A percentile compares a stretch with the other conserved stretches of the same genome.
Conservation (phyloP, 192 early-diverging fungal genomes). For the Borealophlyctis nickersoniae region DNA sequence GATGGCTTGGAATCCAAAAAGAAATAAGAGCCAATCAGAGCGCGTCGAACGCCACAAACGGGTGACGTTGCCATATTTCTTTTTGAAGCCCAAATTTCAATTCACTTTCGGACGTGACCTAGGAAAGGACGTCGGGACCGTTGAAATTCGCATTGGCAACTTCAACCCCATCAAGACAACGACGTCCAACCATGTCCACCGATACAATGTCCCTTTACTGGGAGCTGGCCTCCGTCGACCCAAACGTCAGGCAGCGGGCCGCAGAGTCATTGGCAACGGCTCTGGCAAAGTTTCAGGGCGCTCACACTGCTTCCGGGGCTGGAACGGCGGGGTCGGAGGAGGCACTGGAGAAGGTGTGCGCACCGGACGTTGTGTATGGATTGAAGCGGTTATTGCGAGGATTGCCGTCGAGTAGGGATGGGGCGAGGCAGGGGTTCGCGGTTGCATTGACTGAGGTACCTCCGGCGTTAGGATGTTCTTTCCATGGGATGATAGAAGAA, state of each 20-base stretch:
- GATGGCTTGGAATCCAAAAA: no score
- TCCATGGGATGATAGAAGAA: no score
- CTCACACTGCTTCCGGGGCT: slow-evolving; percentile 7
- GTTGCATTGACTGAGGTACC: slow-evolving; percentile 86
- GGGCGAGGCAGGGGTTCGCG: slow-evolving; percentile 92
- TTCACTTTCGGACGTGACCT: no score
- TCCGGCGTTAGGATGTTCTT: no score
- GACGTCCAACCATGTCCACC: slow-evolving; percentile 15
- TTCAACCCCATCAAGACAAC: no score
- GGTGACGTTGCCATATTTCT: no score
- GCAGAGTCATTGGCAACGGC: slow-evolving; percentile 50
- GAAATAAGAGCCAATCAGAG: no score
- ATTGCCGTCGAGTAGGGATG: slow-evolving; percentile 77
- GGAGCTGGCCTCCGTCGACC: slow-evolving; percentile 78
- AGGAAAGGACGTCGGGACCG: no score
- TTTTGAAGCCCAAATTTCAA: no score
- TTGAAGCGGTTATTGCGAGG: slow-evolving; percentile 85
- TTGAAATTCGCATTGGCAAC: no score
- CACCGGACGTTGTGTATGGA: slow-evolving; percentile 82
- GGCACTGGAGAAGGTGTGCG: slow-evolving; percentile 60
- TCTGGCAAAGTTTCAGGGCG: slow-evolving; percentile 28
- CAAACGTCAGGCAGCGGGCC: slow-evolving; percentile 58
- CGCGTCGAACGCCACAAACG: no score
- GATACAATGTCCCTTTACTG: slow-evolving; percentile 63
- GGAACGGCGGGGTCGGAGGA: slow-evolving; percentile 51